Evolutionary conservation across 768 basidiomycete species (phyloP).

Genomic region (Lactifluus hygrophoroides): DNA sequence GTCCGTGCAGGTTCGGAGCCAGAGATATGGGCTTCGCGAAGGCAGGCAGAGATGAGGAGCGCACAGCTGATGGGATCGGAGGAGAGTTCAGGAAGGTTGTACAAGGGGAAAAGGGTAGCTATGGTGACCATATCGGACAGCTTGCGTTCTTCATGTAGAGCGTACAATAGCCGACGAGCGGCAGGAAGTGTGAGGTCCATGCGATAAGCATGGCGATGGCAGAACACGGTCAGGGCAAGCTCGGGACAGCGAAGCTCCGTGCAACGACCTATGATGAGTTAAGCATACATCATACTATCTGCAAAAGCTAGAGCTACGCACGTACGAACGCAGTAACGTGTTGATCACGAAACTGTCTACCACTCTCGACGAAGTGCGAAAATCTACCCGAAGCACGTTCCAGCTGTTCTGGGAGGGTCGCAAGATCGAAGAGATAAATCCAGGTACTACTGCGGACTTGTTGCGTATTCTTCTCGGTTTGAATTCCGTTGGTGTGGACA

Average conservation of each 20-base stretch:
- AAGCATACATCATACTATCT: neutral
- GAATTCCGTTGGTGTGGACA: neutral
- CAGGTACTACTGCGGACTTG: conserved; percentile 17
- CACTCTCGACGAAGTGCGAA: conserved; percentile 10
- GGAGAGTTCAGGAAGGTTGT: conserved; percentile 44
- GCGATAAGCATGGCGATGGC: conserved; percentile 54
- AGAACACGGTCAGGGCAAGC: conserved; percentile 53
- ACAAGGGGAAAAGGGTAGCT: conserved; percentile 45
- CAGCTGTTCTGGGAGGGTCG: conserved; percentile 12
- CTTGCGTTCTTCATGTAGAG: conserved; percentile 40
- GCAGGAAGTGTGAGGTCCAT: conserved; percentile 40
- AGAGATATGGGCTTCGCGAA: conserved; percentile 31
- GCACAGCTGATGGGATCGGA: conserved; percentile 50
- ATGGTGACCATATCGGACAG: conserved; percentile 42
- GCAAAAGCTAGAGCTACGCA: neutral
- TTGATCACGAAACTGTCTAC: conserved; percentile 8
- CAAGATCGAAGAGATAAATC: conserved; percentile 19
- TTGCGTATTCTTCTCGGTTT: neutral
- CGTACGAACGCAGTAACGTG: conserved; percentile 14
- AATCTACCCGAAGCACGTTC: conserved; percentile 7
- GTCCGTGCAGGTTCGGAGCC: conserved; percentile 26
- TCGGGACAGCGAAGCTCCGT: conserved; percentile 45
- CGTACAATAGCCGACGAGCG: conserved; percentile 50
- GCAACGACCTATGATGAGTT: conserved; percentile 45
- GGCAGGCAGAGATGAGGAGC: conserved; percentile 49